phyloP scores from a whole-genome alignment of 345 rosid species.

The Camelina neglecta region DNA sequence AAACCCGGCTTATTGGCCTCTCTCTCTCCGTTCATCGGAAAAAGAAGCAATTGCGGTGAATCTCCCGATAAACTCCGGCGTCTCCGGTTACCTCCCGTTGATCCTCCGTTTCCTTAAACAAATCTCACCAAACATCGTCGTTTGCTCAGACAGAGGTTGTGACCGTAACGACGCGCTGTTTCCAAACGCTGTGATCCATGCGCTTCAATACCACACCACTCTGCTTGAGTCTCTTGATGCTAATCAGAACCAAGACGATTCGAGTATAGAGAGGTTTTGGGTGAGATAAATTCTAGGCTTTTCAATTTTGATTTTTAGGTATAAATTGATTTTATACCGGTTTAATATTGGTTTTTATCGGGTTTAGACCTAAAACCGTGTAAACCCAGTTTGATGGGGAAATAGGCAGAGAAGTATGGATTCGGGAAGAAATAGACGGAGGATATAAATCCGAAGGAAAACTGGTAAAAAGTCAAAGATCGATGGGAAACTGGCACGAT shows the following conservation, averaged over 20 bases:
- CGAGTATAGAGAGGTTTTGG: slow-evolving; percentile 62
- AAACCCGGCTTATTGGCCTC: slow-evolving; percentile 55
- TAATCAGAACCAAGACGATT: slow-evolving; percentile 56
- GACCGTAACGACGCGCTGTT: slow-evolving; percentile 80
- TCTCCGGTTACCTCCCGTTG: slow-evolving; percentile 62
- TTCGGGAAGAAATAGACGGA: no score
- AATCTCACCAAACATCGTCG: slow-evolving; percentile 78
- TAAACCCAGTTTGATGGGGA: no score
- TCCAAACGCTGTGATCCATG: slow-evolving; percentile 69
- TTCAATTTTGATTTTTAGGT: no score
- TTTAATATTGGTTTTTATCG: no score
- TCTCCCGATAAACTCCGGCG: slow-evolving; percentile 65
- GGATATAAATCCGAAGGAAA: no score
- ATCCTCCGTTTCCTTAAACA: slow-evolving; percentile 73
- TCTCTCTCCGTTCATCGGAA: slow-evolving; percentile 49
- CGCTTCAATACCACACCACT: slow-evolving; percentile 61
- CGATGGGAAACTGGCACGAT: no score
- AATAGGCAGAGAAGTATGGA: no score
- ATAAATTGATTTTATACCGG: no score
- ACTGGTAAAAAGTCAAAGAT: no score
- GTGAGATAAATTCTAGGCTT: no score
- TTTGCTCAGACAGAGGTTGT: slow-evolving; percentile 76
- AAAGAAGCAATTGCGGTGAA: slow-evolving; percentile 76
- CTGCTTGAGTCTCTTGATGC: slow-evolving; percentile 84
- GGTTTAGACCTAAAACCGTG: no score